Evolutionary conservation across 208 protist genomes (phyloP), one percentile per base, ranked within the genome.

Genomic region (Kentomonas sorsogonicus): DNA sequence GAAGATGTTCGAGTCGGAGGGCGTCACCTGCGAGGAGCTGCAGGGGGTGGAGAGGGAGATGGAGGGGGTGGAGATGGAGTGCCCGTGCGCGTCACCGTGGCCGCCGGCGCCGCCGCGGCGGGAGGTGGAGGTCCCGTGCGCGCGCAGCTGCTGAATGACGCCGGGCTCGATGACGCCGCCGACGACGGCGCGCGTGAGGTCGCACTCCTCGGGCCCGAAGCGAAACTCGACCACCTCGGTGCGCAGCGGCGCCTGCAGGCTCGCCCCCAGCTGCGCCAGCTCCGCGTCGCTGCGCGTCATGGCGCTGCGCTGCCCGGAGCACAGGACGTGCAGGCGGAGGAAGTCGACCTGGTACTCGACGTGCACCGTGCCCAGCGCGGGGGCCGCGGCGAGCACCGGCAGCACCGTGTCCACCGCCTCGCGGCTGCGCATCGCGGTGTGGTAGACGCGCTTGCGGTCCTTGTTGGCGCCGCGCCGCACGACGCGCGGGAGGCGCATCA

Each of bases 271-370:
- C 44, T 52, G 29, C 9, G 54, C 13, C n/a, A 79, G 64, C 54
- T 86, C 0, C 54, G 22, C 5, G 63, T 30, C 46, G 59, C 69
- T 16, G 43, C 23, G 59, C 67, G 72, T 29, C 72, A n/a, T 53
- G 33, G 20, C 60, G 39, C 26, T 30, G 5, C 50, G 63, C 20
- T 72, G 55, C 36, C 74, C 51, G 27, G 18, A 11, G 16, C 83
- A 60, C 65, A 71, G 79, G 26, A 92, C 55, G 39, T 64, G 84
- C 38, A 74, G 71, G 25, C 70, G 61, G 25, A 70, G 58, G 47
- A 92, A 92, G 69, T 85, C 83, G 18, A 83, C 85, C 30, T 92
- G 80, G 54, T 92, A 92, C 53, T 85, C 79, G 15, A 83, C 78
- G 9, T 72, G 55, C 25, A 60, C 52, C 10, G 80, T 64, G 25